Percentiles rank a stretch among this genome's conserved stretches.
These are phyloP conservation scores for Zelopaecilomyces penicillatus DNA, from an alignment of 2,329 filamentous ascomycete species.

Conservation along the genomic window DNA sequence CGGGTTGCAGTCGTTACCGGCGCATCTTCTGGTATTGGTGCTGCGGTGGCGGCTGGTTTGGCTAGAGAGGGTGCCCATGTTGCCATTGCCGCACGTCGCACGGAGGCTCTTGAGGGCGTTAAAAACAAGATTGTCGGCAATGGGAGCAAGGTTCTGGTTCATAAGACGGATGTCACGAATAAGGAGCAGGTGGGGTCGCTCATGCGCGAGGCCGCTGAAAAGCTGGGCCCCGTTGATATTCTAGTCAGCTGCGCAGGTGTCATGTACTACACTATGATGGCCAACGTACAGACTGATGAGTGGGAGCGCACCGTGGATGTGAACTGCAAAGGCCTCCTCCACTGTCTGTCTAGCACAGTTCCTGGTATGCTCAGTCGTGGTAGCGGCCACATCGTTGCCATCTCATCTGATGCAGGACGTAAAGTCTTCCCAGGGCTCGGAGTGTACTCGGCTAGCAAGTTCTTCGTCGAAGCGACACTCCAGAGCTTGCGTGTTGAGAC, in stretches of 20 bases:
- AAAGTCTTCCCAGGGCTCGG: conserved; percentile 76
- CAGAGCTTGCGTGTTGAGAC: conserved; percentile 69
- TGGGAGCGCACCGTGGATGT: conserved; percentile 80
- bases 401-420: conserved; percentile 73
- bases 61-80: conserved; percentile 64
- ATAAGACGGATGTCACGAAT: conserved; percentile 65
- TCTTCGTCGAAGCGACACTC: conserved; percentile 78
- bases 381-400: conserved; percentile 66
- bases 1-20: conserved; percentile 70
- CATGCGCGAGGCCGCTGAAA: conserved; percentile 46
- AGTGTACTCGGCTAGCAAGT: conserved; percentile 76
- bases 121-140: conserved; percentile 49
- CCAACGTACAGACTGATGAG: conserved; percentile 62
- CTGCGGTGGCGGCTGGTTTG: conserved; percentile 61
- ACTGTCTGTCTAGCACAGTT: conserved; percentile 61
- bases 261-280: conserved; percentile 88
- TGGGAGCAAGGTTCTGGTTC: conserved; percentile 58
- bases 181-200: conserved; percentile 58
- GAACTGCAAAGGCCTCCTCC: conserved; percentile 75
- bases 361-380: conserved; percentile 64
- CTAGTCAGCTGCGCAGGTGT: conserved; percentile 74
- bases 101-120: conserved; percentile 58
- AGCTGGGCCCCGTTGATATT: conserved; percentile 67
- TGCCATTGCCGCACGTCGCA: conserved; percentile 62
- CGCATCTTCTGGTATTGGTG: conserved; percentile 71